phyloP scores from a whole-genome alignment of 192 early-diverging fungal genomes.

The Entophlyctis luteolus region DNA sequence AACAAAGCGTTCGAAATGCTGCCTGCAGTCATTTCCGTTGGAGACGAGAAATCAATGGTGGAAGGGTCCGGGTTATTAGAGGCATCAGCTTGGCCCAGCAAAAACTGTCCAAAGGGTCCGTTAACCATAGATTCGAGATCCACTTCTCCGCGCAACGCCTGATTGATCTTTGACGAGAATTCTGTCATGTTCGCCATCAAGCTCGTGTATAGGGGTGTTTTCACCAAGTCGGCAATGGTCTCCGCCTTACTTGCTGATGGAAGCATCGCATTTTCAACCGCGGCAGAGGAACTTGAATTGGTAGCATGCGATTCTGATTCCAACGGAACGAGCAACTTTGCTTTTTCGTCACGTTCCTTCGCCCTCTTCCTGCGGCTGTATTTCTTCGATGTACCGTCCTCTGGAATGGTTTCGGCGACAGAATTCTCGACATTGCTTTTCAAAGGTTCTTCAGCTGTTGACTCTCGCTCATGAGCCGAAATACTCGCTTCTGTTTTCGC shows the following conservation, averaged over 20 bases:
- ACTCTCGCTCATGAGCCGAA: too few relatives aligned
- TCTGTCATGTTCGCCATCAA: conserved; percentile 2
- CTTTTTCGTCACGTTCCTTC: conserved; percentile 20
- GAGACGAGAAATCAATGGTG: not conserved
- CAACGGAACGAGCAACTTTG: too few relatives aligned
- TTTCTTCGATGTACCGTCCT: not conserved
- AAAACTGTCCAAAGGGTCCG: not conserved
- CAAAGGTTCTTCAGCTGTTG: too few relatives aligned
- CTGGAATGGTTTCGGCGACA: not conserved
- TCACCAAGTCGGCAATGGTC: not conserved
- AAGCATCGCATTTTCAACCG: not conserved
- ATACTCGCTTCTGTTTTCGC: too few relatives aligned
- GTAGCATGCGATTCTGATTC: not conserved
- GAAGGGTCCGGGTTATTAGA: not conserved
- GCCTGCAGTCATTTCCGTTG: conserved; percentile 12
- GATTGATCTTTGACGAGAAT: not conserved
- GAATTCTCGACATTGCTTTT: too few relatives aligned
- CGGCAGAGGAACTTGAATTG: not conserved
- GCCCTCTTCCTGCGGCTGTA: conserved; percentile 19
- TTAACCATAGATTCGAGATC: not conserved
- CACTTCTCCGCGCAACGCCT: not conserved
- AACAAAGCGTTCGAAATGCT: conserved; percentile 11
- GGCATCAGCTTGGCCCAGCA: not conserved
- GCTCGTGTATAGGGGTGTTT: not conserved
- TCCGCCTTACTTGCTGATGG: not conserved